Percentiles rank a stretch among this genome's conserved stretches.
These are phyloP conservation scores for Aspergillus sp. DNA, from an alignment of 2,329 filamentous ascomycete genomes.

Conservation along the genomic window DNA sequence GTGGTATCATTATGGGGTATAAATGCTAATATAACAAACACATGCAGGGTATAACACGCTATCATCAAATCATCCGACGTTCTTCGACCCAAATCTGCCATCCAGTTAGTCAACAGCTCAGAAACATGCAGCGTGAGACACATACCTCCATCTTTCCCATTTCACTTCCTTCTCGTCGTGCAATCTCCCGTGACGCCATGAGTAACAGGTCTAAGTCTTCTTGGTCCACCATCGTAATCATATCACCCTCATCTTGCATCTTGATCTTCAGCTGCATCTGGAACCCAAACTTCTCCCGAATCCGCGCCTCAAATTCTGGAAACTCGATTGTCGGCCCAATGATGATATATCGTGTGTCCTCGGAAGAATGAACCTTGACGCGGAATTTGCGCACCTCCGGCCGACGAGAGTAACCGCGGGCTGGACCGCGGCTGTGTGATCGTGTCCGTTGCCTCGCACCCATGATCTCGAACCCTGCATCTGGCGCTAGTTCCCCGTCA, in stretches of 20 bases:
- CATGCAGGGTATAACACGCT: constrained; percentile 17
- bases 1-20: constrained; percentile 25
- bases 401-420: constrained; percentile 41
- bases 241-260: constrained; percentile 88
- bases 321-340: constrained; percentile 75
- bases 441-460: constrained; percentile 49
- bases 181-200: constrained; percentile 67
- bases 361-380: constrained; percentile 83
- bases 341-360: constrained; percentile 93
- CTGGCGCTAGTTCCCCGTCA: constrained; percentile 70
- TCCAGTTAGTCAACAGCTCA: constrained; percentile 14
- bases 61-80: constrained; percentile 18
- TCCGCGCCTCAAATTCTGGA: constrained; percentile 74
- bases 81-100: constrained; percentile 51
- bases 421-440: constrained; percentile 32
- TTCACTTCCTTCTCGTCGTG: constrained; percentile 74
- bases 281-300: constrained; percentile 85
- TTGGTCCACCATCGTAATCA: constrained; percentile 97
- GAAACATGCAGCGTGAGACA: constrained; percentile 24
- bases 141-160: constrained; percentile 95
- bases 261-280: constrained; percentile 70
- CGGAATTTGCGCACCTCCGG: constrained; percentile 78
- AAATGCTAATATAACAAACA: constrained; percentile 19
- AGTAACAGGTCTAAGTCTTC: constrained; percentile 93
- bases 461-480: constrained; percentile 79